Conservation (phyloP, 2,329 filamentous ascomycete genomes). For the Emmonsia crescens region DNA sequence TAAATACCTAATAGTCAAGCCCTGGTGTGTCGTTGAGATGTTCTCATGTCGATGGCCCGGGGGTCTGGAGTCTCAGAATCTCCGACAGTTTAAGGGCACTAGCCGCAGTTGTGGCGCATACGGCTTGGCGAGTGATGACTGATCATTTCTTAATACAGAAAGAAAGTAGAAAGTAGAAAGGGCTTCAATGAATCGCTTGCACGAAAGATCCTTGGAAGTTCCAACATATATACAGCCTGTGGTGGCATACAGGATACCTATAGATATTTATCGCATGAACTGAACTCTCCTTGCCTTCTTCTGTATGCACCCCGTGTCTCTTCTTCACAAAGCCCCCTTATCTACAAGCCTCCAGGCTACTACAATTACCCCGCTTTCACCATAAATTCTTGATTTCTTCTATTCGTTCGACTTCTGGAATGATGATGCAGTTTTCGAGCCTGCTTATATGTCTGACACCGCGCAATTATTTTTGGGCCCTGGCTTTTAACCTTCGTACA, state of each 20-base stretch:
- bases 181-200: neutral
- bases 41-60: no score
- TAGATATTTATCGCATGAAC: no score
- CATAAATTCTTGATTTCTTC: neutral
- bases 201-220: neutral
- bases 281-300: neutral
- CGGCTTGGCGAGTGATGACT: neutral
- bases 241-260: no score
- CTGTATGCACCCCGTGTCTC: neutral
- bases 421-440: neutral
- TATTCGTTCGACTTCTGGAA: neutral
- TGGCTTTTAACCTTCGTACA: no score
- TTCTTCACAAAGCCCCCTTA: neutral
- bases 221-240: neutral
- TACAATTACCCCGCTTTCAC: neutral
- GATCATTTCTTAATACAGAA: no score
- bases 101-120: neutral
- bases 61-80: neutral
- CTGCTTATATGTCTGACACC: neutral
- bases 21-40: neutral
- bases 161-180: no score
- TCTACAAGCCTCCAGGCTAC: neutral
- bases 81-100: neutral
- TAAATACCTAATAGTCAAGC: neutral
- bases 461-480: no score